phyloP scores from a whole-genome alignment of 164 flowering plant species.

The Hamamelis virginiana region DNA sequence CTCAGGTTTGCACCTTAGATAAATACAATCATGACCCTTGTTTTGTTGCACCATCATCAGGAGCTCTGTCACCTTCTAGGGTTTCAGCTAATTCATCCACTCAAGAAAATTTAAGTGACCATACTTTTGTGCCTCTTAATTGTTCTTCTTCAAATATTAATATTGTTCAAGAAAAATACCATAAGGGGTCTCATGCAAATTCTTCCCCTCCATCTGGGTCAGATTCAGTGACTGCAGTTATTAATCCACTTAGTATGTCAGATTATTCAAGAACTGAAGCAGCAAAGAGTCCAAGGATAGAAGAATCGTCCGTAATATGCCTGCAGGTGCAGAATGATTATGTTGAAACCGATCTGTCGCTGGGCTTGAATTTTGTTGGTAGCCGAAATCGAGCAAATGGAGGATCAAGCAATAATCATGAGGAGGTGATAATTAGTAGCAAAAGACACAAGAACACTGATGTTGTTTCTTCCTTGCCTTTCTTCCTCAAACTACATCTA shows the following conservation, averaged over 20 bases:
- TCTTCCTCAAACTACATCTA: conserved; percentile 12
- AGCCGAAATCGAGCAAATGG: neutral
- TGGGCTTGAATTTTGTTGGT: conserved; percentile 17
- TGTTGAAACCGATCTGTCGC: conserved; percentile 23
- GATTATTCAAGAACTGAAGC: neutral
- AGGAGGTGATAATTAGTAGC: conserved; percentile 16
- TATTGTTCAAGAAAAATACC: neutral
- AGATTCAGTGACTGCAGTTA: too few species aligned
- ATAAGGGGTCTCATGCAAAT: too few species aligned
- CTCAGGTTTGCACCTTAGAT: neutral
- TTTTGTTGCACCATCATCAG: neutral
- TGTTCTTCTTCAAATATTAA: too few species aligned
- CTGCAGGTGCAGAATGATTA: neutral
- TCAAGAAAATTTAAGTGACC: neutral
- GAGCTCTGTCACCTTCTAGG: conserved; percentile 20
- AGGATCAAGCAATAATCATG: neutral
- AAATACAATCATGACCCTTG: neutral
- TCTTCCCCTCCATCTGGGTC: too few species aligned
- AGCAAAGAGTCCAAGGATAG: neutral
- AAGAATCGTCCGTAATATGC: neutral
- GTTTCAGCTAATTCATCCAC: conserved; percentile 15
- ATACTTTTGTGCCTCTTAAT: neutral
- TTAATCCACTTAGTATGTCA: too few species aligned
- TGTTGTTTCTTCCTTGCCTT: neutral
- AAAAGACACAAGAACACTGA: conserved; percentile 23